A percentile compares a stretch with the other conserved stretches of the same genome.
phyloP scores from a whole-genome alignment of 1,284 basidiomycete genomes.

The Amylostereum areolatum region DNA sequence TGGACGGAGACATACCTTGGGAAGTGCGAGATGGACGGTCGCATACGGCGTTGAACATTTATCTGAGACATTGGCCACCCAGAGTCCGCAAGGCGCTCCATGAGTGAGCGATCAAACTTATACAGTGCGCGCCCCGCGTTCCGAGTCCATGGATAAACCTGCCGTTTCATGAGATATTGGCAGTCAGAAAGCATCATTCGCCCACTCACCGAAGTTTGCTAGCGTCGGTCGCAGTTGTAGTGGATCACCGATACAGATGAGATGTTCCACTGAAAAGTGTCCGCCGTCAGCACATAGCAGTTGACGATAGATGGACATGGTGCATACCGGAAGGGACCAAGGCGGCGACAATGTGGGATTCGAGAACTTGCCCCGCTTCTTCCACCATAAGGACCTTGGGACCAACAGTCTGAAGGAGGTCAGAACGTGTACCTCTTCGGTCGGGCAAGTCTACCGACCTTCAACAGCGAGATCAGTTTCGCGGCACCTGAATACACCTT shows the following conservation, averaged over 20 bases:
- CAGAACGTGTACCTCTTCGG: not conserved
- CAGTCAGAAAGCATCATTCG: not conserved
- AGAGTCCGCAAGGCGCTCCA: slow-evolving; percentile 36
- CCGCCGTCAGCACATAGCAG: not conserved
- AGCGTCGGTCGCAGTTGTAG: slow-evolving; percentile 63
- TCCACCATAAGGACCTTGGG: slow-evolving; percentile 26
- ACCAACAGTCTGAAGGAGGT: slow-evolving; percentile 22
- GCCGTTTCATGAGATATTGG: not conserved
- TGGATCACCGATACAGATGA: slow-evolving; percentile 69
- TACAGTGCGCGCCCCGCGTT: no score
- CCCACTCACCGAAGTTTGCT: slow-evolving; percentile 51
- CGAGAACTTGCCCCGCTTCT: slow-evolving; percentile 75
- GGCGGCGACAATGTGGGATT: slow-evolving; percentile 61
- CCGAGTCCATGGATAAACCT: slow-evolving; percentile 36
- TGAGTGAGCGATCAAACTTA: slow-evolving; percentile 41
- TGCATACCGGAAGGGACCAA: slow-evolving; percentile 44
- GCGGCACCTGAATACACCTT: slow-evolving; percentile 46
- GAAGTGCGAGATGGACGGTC: slow-evolving; percentile 37
- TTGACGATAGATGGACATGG: slow-evolving; percentile 8
- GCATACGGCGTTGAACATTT: slow-evolving; percentile 36
- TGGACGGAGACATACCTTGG: slow-evolving; percentile 22
- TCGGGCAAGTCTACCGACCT: slow-evolving; percentile 27
- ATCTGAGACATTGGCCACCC: slow-evolving; percentile 37
- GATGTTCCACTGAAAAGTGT: slow-evolving; percentile 38
- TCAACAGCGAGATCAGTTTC: slow-evolving; percentile 50